Evolutionary conservation across 106 monocot genomes (phyloP), one percentile per base, ranked within the genome.

Genomic region (Acorus calamus): DNA sequence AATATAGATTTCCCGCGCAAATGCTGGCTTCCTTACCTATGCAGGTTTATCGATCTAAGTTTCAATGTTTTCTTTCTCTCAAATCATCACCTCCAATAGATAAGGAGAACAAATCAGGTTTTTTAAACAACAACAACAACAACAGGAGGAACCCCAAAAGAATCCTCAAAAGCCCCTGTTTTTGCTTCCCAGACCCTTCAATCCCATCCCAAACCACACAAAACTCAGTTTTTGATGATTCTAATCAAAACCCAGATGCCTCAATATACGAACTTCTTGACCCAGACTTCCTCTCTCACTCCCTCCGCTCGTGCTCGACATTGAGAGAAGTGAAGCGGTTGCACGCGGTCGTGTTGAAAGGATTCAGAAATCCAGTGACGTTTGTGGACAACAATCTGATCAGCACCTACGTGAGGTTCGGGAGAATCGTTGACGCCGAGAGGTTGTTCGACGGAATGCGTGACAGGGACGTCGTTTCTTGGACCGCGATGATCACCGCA

Each of bases 371-470:
- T 13, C 65, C 75, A 7, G 62, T 62, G 10, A 54, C 64, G 11
- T 86, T 70, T 13, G 66, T 88, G 42, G 64, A 49, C 7, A 94
- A 94, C 78, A 84, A 87, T 66, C 63, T 94, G 50, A 87, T 90
- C 7, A 80, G 66, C 63, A 55, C 71, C 3, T 94, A 94, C 28
- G 59, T 78, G 13, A 76, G 68, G 63, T 84, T 94, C 12, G 59
- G 55, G 0, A 57, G 68, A 3, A 57, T 87, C 50, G 48, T 42
- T 0, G 9, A 77, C 51, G 89, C 94, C 2, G 60, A 68, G 67
- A 83, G 71, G 70, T 10, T 94, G 77, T 94, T 94, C 28, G 90
- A 94, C 50, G 64, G 8, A 74, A 84, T 87, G 84, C 66, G 46
- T 6, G 63, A 74, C 2, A 81, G 76, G 57, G 87, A 66, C 63